A percentile compares a stretch with the other conserved stretches of the same genome.
Evolutionary conservation across 1,284 basidiomycete species (phyloP).

Genomic region (Pseudomicrostroma phylloplanum): DNA sequence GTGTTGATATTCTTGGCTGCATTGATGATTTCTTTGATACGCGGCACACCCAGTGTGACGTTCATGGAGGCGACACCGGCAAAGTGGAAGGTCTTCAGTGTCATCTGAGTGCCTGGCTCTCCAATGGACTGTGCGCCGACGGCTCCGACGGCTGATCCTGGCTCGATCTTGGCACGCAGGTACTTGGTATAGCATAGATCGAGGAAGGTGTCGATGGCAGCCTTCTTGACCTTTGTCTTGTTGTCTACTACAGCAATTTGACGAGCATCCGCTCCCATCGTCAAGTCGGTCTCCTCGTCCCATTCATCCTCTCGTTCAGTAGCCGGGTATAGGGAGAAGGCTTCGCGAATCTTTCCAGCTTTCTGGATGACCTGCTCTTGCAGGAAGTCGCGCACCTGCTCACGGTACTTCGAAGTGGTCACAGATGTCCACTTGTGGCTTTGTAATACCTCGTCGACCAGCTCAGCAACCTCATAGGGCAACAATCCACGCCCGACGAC

Average conservation of each 20-base stretch:
- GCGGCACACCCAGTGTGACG: constrained; percentile 96
- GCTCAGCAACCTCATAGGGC: constrained; percentile 78
- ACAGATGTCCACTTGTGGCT: constrained; percentile 57
- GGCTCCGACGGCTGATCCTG: constrained; percentile 74
- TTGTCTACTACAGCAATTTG: constrained; percentile 68
- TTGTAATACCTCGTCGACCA: constrained; percentile 64
- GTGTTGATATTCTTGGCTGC: constrained; percentile 94
- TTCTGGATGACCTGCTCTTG: constrained; percentile 63
- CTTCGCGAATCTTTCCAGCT: constrained; percentile 65
- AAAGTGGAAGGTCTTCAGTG: constrained; percentile 99
- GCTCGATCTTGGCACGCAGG: constrained; percentile 49
- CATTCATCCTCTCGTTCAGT: constrained; percentile 68
- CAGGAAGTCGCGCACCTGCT: constrained; percentile 71
- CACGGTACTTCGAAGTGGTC: constrained; percentile 66
- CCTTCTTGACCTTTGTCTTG: constrained; percentile 77
- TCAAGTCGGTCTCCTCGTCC: constrained; percentile 71
- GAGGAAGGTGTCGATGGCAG: constrained; percentile 73
- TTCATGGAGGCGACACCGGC: constrained; percentile 99
- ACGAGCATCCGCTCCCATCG: constrained; percentile 65
- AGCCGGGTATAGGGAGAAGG: constrained; percentile 78
- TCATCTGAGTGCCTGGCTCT: constrained; percentile 99
- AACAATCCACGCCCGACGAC: constrained; percentile 60
- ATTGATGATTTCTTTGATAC: constrained; percentile 99
- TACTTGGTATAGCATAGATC: constrained; percentile 73
- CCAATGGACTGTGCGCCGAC: constrained; percentile 99